Percentiles rank a stretch among this genome's conserved stretches.
Conservation (phyloP, 2,329 filamentous ascomycete species). For the Alternaria consortialis region DNA sequence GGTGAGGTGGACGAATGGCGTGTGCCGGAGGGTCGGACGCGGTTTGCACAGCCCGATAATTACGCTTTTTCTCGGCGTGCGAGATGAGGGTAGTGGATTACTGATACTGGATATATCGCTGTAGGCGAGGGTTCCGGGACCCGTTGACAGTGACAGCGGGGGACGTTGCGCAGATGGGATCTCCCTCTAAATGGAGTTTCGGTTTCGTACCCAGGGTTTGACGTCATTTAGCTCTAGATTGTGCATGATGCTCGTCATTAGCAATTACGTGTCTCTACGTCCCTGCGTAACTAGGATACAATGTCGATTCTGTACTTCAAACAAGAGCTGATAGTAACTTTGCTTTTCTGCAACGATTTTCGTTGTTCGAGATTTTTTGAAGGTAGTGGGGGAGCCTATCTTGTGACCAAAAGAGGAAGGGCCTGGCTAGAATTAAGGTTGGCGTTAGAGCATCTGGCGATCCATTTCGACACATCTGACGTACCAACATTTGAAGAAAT, state of each 20-base stretch:
- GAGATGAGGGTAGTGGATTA: neutral
- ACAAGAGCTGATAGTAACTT: neutral
- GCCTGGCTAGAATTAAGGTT: constrained; percentile 9
- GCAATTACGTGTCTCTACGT: neutral
- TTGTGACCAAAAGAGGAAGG: neutral
- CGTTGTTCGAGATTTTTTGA: constrained; percentile 5
- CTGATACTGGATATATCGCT: neutral
- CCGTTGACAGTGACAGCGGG: constrained; percentile 11
- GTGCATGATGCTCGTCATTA: neutral
- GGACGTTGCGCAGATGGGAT: constrained; percentile 9
- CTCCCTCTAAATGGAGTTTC: neutral
- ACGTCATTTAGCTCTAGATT: neutral
- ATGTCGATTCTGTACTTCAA: neutral
- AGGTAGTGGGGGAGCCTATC: neutral
- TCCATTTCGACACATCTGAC: constrained; percentile 17
- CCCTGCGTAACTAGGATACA: neutral
- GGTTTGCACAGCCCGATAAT: neutral
- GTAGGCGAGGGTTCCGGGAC: neutral
- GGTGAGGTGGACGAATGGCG: constrained; percentile 2
- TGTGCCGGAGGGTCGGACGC: constrained; percentile 1
- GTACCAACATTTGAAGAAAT: constrained; percentile 14
- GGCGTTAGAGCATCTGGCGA: constrained; percentile 9
- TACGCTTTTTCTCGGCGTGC: neutral
- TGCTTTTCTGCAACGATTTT: constrained; percentile 1
- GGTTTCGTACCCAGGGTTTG: neutral